Percentiles rank a stretch among this genome's conserved stretches.
These are phyloP conservation scores for Fraxinus sp. DNA, from an alignment of 305 asterid genomes.

Conservation along the genomic window DNA sequence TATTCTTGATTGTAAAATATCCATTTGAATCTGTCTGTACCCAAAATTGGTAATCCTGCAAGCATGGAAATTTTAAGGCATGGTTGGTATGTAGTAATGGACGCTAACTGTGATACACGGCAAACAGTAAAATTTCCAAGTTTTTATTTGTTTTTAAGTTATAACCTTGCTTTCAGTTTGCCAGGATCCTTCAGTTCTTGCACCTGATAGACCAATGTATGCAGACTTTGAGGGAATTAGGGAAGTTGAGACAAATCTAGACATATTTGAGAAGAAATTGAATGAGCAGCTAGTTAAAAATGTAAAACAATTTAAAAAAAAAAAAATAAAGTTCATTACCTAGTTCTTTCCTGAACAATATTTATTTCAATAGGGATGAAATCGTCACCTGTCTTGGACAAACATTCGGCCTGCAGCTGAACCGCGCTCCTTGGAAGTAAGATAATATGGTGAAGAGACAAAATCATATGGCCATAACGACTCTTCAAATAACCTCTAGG, in stretches of 20 bases:
- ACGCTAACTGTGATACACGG: neutral
- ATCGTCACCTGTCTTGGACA: conserved; percentile 44
- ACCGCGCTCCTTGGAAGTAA: conserved; percentile 43
- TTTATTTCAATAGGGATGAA: neutral
- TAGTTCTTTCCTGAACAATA: neutral
- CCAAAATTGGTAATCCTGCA: conserved; percentile 56
- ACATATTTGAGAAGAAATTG: conserved; percentile 8
- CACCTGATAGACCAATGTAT: conserved; percentile 45
- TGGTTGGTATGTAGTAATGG: neutral
- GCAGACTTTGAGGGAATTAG: conserved; percentile 44
- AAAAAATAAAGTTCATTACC: neutral
- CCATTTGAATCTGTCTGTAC: conserved; percentile 43
- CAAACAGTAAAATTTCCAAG: neutral
- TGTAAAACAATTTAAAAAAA: neutral
- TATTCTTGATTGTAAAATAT: conserved; percentile 40
- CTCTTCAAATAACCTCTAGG: conserved; percentile 40
- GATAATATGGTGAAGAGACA: conserved; percentile 49
- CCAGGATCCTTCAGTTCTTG: conserved; percentile 51
- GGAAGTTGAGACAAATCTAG: conserved; percentile 41
- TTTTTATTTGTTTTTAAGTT: neutral
- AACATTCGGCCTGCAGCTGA: conserved; percentile 44
- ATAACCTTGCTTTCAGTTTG: conserved; percentile 59
- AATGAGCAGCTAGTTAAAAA: conserved; percentile 1
- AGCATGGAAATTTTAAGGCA: neutral
- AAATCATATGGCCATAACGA: conserved; percentile 48